Base-by-base conservation (phyloP, 2,329 filamentous ascomycete genomes). In the Parafenestella ontariensis region DNA sequence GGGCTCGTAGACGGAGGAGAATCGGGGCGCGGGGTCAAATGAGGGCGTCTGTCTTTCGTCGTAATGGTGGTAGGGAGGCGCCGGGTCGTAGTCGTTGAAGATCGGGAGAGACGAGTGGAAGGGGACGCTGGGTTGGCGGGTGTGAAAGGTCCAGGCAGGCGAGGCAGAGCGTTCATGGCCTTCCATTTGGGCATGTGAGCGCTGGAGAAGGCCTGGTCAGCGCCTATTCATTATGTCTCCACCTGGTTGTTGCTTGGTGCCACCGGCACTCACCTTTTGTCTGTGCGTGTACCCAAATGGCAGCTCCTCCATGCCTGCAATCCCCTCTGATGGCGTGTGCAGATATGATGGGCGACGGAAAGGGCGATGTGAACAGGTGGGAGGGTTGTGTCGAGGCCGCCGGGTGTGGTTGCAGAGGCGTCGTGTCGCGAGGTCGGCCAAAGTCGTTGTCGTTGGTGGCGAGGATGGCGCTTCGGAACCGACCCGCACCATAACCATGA, bases 101-200 rank as follows among this genome's bases (percentile, higher is more conserved):
- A 46, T 29, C 31, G 46, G 23, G 39, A 45, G 50, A 47, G 41
- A 36, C 20, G 49, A 29, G 33, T 46, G 41, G 21, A 44, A 46
- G 43, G 36, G 23, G 17, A 44, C 23, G 21, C 23, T n/a, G 20
- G 52, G 40, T 36, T 49, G 41, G 45, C 37, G 47, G n/a, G 49
- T 21, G 40, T 52, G 21, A 33, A 54, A 46, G 33, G 51, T 39
- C 71, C 71, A 73, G 43, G 61, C 56, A n/a, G 72, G 65, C 26
- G 64, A 67, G 31, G 61, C 52, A 52, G 63, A 65, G 54, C 63
- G 60, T 28, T 68, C 65, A 36, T 64, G 51, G n/a, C 31, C 54
- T 34, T 75, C 69, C 69, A 74, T 73, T 45, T 68, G 69, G 37
- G 63, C 62, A 64, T 72, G 69, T 42, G 72, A 68, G 61, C 74